Evolutionary conservation across 768 basidiomycete species (phyloP), one percentile per base, ranked within the genome.

Genomic region (Lepiota brunneoincarnata): DNA sequence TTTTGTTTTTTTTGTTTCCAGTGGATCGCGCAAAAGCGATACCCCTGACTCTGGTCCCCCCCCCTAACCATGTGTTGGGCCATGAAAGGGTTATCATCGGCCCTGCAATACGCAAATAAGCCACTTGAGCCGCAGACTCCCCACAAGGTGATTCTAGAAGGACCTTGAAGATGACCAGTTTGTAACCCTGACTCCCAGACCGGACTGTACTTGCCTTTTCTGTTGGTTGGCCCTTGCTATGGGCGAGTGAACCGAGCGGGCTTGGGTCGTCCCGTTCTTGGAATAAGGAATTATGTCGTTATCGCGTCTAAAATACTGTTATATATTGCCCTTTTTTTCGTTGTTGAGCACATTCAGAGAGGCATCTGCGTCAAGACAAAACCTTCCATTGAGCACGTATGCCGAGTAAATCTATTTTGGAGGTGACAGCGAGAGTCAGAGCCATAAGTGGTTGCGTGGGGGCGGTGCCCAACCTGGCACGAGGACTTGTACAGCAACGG

Each of bases 21-120:
- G 17, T 31, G 18, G 39, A 42, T 41, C 23, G 20, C 18, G 42
- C 7, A 31, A 31, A 31, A 31, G 31, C 40, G 49, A 20, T 41
- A 15, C 28, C 46, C n/a, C n/a, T n/a, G 52, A 53, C 52, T 53
- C 52, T 53, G 52, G 52, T 53, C 52, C 52, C 23, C 35, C 31
- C 7, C n/a, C n/a, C n/a, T n/a, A n/a, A n/a, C n/a, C 31, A 31
- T 31, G 41, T 37, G 31, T 34, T 34, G 10, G 26, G 12, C 15
- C 18, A 24, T 10, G 20, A 51, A 51, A 40, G 31, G 11, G n/a
- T n/a, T n/a, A n/a, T n/a, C 24, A 40, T 10, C 35, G 37, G 26
- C 44, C 52, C 52, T 53, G 44, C 20, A 51, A 28, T 17, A 12
- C 21, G 39, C 26, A 31, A 42, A 28, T 11, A 40, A 41, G 49